Base-by-base conservation (phyloP, 192 early-diverging fungal genomes). In the Radiomyces spectabilis region DNA sequence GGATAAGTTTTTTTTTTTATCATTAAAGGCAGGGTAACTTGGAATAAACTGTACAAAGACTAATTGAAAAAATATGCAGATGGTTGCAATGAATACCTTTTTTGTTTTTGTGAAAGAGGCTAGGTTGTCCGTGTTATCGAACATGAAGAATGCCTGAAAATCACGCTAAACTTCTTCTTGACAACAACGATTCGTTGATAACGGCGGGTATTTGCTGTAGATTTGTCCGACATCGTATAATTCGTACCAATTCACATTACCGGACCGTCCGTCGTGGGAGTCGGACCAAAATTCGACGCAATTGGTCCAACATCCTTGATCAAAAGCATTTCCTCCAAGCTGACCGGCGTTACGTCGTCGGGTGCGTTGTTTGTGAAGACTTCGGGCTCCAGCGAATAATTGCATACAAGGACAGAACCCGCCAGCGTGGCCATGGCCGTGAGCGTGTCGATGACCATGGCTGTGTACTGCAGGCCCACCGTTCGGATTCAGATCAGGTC, bases 261-360 rank as follows among this genome's bases (percentile, higher is more conserved):
- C 35, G 24, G 71, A 71, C 54, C 83, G 71, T 5, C 84, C 83
- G 49, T 71, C 65, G 10, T 70, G 56, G 2, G 72, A 79, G 12
- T 69, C 49, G 2, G 83, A 72, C 78, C 90, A 94, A 69, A 97
- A 97, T 15, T 89, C 88, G 2, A 86, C 40, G 57, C 89, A 93
- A 68, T 97, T 97, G 41, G 74, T 73, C 51, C 79, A 69, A 4
- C 79, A 46, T 5, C 94, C 94, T 69, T 81, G 79, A 61, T 88
- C 85, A 64, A 94, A 95, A 13, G 87, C 82, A 70, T 93, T 86
- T 21, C 46, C 27, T 26, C 46, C 6, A 12, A 48, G 15, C 27
- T 48, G 24, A 9, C 46, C 46, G n/a, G n/a, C n/a, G n/a, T n/a
- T n/a, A n/a, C n/a, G 24, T 33, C 63, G 41, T 55, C 31, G 67